These are phyloP conservation scores for Micractinium sp. DNA, from an alignment of 139 green algal species.

Conservation along the genomic window DNA sequence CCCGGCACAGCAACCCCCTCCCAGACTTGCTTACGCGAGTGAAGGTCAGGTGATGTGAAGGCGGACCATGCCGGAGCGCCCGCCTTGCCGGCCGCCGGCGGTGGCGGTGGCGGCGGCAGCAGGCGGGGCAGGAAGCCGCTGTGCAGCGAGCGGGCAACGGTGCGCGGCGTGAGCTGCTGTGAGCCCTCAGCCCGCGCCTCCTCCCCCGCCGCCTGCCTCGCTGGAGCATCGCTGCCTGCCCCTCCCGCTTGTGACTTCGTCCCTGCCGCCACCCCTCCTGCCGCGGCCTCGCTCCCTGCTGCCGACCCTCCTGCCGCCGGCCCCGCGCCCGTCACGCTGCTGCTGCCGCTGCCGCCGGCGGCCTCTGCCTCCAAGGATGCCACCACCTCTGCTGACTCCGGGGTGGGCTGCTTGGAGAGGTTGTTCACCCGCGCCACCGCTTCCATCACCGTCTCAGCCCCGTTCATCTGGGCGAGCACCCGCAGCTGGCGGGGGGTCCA, in stretches of 20 bases:
- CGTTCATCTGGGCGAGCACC: conserved; percentile 58
- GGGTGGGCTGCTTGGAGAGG: not conserved
- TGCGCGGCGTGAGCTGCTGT: not conserved
- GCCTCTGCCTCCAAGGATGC: not conserved
- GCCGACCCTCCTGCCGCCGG: not conserved
- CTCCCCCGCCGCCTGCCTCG: too few species aligned
- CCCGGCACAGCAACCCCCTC: not conserved
- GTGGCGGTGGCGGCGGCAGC: not conserved
- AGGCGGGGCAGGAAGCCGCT: not conserved
- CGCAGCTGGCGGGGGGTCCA: conserved; percentile 65
- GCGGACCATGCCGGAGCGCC: not conserved
- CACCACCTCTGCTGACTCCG: not conserved
- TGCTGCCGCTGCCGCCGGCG: not conserved
- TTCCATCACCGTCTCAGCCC: conserved; percentile 55
- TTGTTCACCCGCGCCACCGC: conserved; percentile 22
- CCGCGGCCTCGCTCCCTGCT: not conserved
- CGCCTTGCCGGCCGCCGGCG: not conserved
- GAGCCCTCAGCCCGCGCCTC: not conserved
- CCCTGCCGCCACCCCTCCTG: not conserved
- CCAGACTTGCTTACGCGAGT: not conserved
- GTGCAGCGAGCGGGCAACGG: not conserved
- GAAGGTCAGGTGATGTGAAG: not conserved
- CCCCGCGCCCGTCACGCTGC: not conserved
- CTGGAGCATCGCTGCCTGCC: too few species aligned
- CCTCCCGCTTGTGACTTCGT: not conserved